Percentiles rank a stretch among this genome's conserved stretches.
These are phyloP conservation scores for Euphorbia lathyris DNA, from an alignment of 345 rosid species.

Conservation along the genomic window DNA sequence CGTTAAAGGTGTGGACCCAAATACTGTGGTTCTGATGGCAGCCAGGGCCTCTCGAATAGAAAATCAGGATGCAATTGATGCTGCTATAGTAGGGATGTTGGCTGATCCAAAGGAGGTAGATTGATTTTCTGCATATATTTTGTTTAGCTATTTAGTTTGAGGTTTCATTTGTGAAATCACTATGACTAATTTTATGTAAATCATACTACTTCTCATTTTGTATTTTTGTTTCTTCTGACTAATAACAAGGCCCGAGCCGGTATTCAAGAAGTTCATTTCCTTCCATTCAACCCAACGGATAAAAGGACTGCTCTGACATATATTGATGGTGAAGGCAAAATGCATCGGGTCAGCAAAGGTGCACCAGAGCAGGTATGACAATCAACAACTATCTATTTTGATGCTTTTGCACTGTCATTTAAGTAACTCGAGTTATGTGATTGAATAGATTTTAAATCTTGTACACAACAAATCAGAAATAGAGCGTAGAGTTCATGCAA, in stretches of 20 bases:
- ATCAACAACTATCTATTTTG: constrained; percentile 4
- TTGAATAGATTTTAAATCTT: constrained; percentile 47
- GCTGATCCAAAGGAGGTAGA: constrained; percentile 69
- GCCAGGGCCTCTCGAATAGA: constrained; percentile 63
- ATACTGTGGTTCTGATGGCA: constrained; percentile 55
- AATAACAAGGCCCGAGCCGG: constrained; percentile 49
- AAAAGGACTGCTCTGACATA: constrained; percentile 63
- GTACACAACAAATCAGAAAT: constrained; percentile 50
- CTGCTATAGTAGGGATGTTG: constrained; percentile 60
- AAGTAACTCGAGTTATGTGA: constrained; percentile 11
- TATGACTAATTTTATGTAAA: no score
- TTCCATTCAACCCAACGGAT: constrained; percentile 64
- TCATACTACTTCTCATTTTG: constrained; percentile 4
- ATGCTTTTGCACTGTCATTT: constrained; percentile 1
- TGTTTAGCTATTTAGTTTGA: neutral
- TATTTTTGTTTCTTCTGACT: constrained; percentile 9
- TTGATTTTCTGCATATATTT: neutral
- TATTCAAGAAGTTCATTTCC: constrained; percentile 60
- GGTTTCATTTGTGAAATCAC: neutral
- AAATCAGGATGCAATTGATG: constrained; percentile 66
- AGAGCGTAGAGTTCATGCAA: constrained; percentile 55
- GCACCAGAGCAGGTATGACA: constrained; percentile 59
- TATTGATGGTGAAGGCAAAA: constrained; percentile 42
- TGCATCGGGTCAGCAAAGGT: constrained; percentile 68
- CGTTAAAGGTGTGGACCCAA: constrained; percentile 47